Percentiles rank a stretch among this genome's conserved stretches.
Evolutionary conservation across 2,329 filamentous ascomycete genomes (phyloP).

Genomic region (Aureobasidium sp.): DNA sequence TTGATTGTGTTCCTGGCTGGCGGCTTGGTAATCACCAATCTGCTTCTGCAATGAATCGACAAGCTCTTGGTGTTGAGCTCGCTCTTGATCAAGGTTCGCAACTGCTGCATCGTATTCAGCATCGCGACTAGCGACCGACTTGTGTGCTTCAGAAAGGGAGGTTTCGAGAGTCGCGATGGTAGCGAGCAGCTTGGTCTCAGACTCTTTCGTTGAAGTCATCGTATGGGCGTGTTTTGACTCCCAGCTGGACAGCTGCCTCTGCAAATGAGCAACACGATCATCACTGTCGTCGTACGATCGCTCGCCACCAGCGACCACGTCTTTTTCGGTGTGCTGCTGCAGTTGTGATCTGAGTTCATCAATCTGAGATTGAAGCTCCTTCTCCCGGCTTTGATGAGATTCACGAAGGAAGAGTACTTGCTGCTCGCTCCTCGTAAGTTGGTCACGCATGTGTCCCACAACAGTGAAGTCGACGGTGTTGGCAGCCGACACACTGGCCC

Average conservation of each 20-base stretch:
- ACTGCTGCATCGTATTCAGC: conserved; percentile 25
- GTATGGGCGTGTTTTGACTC: conserved; percentile 65
- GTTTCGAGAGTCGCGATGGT: conserved; percentile 67
- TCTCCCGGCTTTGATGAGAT: conserved; percentile 63
- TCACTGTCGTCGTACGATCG: conserved; percentile 32
- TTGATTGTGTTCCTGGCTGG: conserved; percentile 58
- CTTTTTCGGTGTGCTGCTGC: conserved; percentile 22
- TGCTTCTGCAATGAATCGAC: conserved; percentile 56
- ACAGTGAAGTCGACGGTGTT: conserved; percentile 87
- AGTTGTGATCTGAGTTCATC: conserved; percentile 55
- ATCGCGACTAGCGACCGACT: conserved; percentile 1
- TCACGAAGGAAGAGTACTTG: conserved; percentile 68
- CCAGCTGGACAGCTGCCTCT: conserved; percentile 65
- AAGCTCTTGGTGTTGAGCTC: conserved; percentile 40
- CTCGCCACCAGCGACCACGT: conserved; percentile 18
- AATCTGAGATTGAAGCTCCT: conserved; percentile 63
- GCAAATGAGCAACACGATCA: conserved; percentile 54
- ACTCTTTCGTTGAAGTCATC: conserved; percentile 60
- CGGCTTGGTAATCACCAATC: conserved; percentile 70
- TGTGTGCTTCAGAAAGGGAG: conserved; percentile 32
- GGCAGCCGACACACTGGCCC: conserved; percentile 73
- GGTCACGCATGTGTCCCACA: conserved; percentile 76
- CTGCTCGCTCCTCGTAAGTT: conserved; percentile 75
- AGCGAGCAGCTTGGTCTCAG: conserved; percentile 61
- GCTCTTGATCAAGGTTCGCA: conserved; percentile 31